Conservation (phyloP, 164 flowering plant genomes). For the Nymphaea colorata region DNA sequence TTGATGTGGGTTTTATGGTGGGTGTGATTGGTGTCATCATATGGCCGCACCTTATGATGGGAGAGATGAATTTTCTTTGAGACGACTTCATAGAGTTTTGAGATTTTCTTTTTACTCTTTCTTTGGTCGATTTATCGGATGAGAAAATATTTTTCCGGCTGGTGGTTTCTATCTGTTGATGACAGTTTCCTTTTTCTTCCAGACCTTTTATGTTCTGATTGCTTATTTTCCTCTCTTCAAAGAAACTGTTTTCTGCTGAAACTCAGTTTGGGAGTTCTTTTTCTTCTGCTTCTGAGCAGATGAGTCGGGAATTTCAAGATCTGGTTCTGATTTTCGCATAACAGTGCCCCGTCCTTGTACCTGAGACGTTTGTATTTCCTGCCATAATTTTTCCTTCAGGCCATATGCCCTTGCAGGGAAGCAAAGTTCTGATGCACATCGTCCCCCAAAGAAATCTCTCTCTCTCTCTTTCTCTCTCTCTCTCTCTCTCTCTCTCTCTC, state of each 20-base stretch:
- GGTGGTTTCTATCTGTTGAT: too few species aligned
- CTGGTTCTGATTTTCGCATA: not conserved
- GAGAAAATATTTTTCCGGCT: too few species aligned
- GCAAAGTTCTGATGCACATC: not conserved
- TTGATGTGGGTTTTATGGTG: too few species aligned
- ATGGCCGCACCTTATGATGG: too few species aligned
- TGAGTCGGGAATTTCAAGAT: not conserved
- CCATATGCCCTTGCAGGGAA: not conserved
- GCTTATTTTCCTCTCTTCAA: not conserved
- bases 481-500: not conserved
- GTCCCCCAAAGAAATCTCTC: not conserved
- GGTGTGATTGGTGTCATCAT: too few species aligned
- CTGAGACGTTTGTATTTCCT: not conserved
- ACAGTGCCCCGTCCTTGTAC: not conserved
- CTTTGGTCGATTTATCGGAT: too few species aligned
- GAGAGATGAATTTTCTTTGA: too few species aligned
- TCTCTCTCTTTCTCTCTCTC: not conserved
- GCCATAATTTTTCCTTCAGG: not conserved
- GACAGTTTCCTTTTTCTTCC: too few species aligned
- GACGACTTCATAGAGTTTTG: too few species aligned
- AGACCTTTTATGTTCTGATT: too few species aligned
- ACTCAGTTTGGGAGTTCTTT: too few species aligned
- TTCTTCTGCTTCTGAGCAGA: not conserved
- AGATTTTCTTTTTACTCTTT: too few species aligned
- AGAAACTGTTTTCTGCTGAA: not conserved